Conservation (phyloP, 2,329 filamentous ascomycete genomes). For the Xylaria sp. region DNA sequence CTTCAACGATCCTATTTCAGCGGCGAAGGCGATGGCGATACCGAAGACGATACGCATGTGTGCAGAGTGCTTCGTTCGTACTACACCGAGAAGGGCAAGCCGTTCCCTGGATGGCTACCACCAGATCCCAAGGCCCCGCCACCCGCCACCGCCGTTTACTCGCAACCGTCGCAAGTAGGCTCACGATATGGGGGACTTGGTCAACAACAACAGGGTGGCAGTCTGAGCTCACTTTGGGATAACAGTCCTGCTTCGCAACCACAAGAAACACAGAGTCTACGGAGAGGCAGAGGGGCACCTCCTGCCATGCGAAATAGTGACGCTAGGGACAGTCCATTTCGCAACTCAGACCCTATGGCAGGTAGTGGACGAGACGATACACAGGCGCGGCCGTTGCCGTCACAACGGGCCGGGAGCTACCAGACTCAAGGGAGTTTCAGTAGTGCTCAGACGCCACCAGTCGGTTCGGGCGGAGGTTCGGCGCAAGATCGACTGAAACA, state of each 20-base stretch:
- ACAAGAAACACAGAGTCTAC: constrained; percentile 57
- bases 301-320: constrained; percentile 46
- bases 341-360: constrained; percentile 47
- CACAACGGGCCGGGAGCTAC: constrained; percentile 78
- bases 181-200: constrained; percentile 63
- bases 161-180: constrained; percentile 61
- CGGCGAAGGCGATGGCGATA: constrained; percentile 74
- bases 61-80: constrained; percentile 92
- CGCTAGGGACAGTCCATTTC: constrained; percentile 50
- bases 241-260: constrained; percentile 52
- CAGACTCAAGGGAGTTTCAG: constrained; percentile 61
- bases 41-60: constrained; percentile 92
- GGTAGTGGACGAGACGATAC: constrained; percentile 50
- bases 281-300: constrained; percentile 54
- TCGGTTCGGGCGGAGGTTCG: constrained; percentile 58
- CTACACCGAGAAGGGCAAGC: constrained; percentile 87
- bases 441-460: constrained; percentile 50
- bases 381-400: constrained; percentile 71
- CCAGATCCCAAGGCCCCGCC: constrained; percentile 83
- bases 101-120: constrained; percentile 87
- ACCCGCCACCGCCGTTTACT: constrained; percentile 63
- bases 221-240: constrained; percentile 69
- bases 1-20: constrained; percentile 75
- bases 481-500: constrained; percentile 87
- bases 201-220: constrained; percentile 50